Conservation (phyloP, 208 protist genomes). For the Naegleria lovaniensis region DNA sequence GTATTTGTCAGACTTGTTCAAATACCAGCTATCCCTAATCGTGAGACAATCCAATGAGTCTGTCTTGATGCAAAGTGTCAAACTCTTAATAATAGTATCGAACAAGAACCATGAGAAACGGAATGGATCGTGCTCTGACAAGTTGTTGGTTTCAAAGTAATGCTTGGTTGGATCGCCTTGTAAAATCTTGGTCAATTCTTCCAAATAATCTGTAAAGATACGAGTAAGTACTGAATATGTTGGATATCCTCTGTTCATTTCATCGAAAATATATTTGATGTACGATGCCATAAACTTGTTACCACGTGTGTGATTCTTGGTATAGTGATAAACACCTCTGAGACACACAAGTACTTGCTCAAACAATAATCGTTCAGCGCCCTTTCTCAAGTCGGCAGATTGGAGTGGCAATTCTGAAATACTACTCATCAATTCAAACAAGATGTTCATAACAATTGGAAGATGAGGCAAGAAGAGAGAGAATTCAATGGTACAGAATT, state of each 20-base stretch:
- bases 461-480: not conserved
- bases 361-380: not conserved
- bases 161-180: slow-evolving; percentile 1
- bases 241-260: not conserved
- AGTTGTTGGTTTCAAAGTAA: not conserved
- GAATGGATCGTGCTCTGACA: not conserved
- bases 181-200: not conserved
- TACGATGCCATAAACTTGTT: slow-evolving; percentile 4
- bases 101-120: slow-evolving; percentile 19
- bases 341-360: not conserved
- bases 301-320: not conserved
- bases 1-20: not conserved
- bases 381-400: not conserved
- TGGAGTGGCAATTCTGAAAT: not conserved
- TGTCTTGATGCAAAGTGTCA: not conserved
- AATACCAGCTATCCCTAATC: not conserved
- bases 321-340: not conserved
- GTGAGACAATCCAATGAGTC: not conserved
- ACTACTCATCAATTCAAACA: not conserved
- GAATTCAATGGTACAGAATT: not conserved
- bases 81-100: slow-evolving; percentile 8
- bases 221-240: not conserved
- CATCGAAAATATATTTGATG: not conserved
- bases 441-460: not conserved
- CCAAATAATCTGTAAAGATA: not conserved